Base-by-base conservation (phyloP, 192 early-diverging fungal genomes). In the Backusella macrospora region DNA sequence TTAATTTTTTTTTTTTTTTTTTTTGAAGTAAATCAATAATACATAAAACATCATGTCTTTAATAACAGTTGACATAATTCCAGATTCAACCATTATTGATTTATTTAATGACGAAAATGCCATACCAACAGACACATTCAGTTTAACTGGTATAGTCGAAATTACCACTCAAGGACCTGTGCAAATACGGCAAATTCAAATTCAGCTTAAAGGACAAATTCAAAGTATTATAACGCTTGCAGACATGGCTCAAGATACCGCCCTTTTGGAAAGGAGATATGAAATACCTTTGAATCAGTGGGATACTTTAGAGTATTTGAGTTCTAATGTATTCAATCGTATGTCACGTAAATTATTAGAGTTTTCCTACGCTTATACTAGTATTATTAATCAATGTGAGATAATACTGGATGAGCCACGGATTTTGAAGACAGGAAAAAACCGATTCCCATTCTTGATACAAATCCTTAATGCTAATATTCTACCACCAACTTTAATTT, bases 211-310 rank as follows among this genome's bases (percentile, higher is more conserved):
- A 43, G 65, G 65, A 5, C 16, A 21, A 4, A 21, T 66, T 8
- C 38, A 42, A 21, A 42, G 65, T 21, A 21, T 66, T 16, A 12
- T 66, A 42, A 43, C 65, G 4, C 10, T 40, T 3, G 37, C 38
- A 12, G 65, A 43, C 3, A 66, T 38, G 16, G 13, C 8, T 38
- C 65, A 66, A 26, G 52, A 23, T 12, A 16, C n/a, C 7, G 38
- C 38, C 9, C 21, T 21, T 12, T 3, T 38, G 9, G n/a, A 23
- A 8, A 59, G 23, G 52, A 59, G 26, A 14, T 59, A 59, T 59
- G 65, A 66, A 42, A 43, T 66, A 38, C 65, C 65, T 12, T 18
- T 66, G 8, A 40, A 66, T 18, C 37, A 66, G 18, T 66, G 65
- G 40, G 40, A 66, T 21, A 66, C 65, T 9, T 8, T 66, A 21